A percentile compares a stretch with the other conserved stretches of the same genome.
These are phyloP conservation scores for Lactuca saligna DNA, from an alignment of 129 eudicot species.

Conservation along the genomic window DNA sequence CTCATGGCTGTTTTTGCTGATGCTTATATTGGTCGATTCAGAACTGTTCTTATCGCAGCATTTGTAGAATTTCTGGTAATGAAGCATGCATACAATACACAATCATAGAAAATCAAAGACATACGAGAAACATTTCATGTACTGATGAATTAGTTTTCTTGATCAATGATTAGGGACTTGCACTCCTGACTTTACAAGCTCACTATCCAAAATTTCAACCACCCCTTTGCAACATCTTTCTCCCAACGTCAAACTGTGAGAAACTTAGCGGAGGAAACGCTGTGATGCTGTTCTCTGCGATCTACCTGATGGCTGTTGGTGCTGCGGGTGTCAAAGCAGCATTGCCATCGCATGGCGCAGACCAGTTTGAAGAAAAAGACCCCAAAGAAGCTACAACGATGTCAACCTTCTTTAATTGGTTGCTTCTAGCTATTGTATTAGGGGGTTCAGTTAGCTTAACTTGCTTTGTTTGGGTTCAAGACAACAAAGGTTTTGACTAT, in stretches of 20 bases:
- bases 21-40: constrained; percentile 59
- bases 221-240: constrained; percentile 49
- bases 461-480: constrained; percentile 60
- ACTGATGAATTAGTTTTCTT: neutral
- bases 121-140: neutral
- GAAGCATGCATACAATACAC: neutral
- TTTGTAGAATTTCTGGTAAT: constrained; percentile 55
- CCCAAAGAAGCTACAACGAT: constrained; percentile 48
- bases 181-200: constrained; percentile 69
- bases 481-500: constrained; percentile 61
- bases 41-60: constrained; percentile 45
- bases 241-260: constrained; percentile 41
- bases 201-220: constrained; percentile 57
- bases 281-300: constrained; percentile 41
- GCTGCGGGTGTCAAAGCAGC: constrained; percentile 59
- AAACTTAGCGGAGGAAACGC: constrained; percentile 52
- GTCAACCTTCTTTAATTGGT: constrained; percentile 66
- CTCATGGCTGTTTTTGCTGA: constrained; percentile 61
- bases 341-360: constrained; percentile 73
- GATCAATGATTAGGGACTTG: constrained; percentile 44
- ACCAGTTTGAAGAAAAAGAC: constrained; percentile 66
- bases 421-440: constrained; percentile 31
- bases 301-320: constrained; percentile 59
- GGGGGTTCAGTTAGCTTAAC: constrained; percentile 58
- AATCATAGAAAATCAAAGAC: neutral